Evolutionary conservation across 2,329 filamentous ascomycete genomes (phyloP).

Genomic region (Colletotrichum theobromicola): DNA sequence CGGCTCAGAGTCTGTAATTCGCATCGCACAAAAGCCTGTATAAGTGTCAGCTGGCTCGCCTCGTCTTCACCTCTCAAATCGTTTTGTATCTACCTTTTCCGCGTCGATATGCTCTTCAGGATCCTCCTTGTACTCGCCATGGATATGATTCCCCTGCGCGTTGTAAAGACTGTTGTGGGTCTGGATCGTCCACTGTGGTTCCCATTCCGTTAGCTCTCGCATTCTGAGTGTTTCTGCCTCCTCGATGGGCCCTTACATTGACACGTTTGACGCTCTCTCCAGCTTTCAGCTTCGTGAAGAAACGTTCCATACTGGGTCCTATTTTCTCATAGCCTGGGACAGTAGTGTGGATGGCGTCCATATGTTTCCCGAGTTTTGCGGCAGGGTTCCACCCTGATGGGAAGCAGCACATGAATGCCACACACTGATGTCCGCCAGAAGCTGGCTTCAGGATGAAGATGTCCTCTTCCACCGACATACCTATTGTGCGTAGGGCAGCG

Average conservation of each 20-base stretch:
- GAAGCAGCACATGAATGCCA: slow-evolving; percentile 58
- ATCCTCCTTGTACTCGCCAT: slow-evolving; percentile 33
- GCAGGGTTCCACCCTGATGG: slow-evolving; percentile 58
- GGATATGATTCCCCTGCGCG: slow-evolving; percentile 40
- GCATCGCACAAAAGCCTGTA: slow-evolving; percentile 43
- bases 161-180: slow-evolving; percentile 47
- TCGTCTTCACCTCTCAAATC: background rate
- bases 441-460: slow-evolving; percentile 54
- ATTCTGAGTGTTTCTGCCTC: background rate
- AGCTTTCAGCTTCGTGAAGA: slow-evolving; percentile 51
- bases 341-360: slow-evolving; percentile 55
- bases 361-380: slow-evolving; percentile 50
- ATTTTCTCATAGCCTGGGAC: slow-evolving; percentile 62
- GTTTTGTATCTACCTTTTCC: slow-evolving; percentile 30
- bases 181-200: slow-evolving; percentile 52
- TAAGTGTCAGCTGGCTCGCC: background rate
- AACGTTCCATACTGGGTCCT: slow-evolving; percentile 59
- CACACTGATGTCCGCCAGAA: slow-evolving; percentile 43
- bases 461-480: slow-evolving; percentile 59
- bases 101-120: slow-evolving; percentile 43
- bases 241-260: slow-evolving; percentile 42
- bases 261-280: slow-evolving; percentile 54
- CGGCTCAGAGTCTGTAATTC: slow-evolving; percentile 59
- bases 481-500: slow-evolving; percentile 45
- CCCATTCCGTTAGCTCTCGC: background rate